These are phyloP conservation scores for Pneumocystis canis DNA, from an alignment of 1,139 yeast genomes.

Conservation along the genomic window DNA sequence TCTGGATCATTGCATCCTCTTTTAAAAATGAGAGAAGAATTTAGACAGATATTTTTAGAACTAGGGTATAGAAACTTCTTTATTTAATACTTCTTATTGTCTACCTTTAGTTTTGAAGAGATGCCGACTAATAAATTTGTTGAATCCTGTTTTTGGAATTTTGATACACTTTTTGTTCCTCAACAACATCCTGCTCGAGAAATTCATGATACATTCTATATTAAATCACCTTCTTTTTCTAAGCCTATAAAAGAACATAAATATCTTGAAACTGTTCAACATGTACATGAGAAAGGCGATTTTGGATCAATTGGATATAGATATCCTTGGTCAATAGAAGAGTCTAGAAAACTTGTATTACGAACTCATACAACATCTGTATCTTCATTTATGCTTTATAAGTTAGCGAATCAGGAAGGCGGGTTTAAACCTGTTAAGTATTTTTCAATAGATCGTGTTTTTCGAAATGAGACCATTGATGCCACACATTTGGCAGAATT, in stretches of 20 bases:
- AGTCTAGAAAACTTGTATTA: conserved; percentile 76
- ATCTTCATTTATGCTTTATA: conserved; percentile 72
- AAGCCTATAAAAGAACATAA: conserved; percentile 32
- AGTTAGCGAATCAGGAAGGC: conserved; percentile 68
- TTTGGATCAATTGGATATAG: conserved; percentile 95
- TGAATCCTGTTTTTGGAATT: conserved; percentile 97
- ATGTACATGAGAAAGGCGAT: conserved; percentile 79
- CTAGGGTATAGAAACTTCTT: conserved; percentile 40
- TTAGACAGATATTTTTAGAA: conserved; percentile 90
- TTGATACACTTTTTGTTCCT: conserved; percentile 88
- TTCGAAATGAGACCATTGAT: conserved; percentile 98
- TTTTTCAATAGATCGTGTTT: conserved; percentile 93
- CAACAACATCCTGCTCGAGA: conserved; percentile 99
- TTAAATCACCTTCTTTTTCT: conserved; percentile 78
- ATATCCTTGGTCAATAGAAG: conserved; percentile 91
- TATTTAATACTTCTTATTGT: neutral
- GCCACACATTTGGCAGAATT: conserved; percentile 99
- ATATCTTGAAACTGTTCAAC: conserved; percentile 63
- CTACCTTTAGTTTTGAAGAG: conserved; percentile 47
- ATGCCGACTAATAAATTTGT: conserved; percentile 98
- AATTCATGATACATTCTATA: conserved; percentile 91
- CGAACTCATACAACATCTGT: conserved; percentile 97
- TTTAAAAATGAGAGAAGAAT: conserved; percentile 91
- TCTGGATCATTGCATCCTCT: conserved; percentile 95
- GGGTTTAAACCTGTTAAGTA: conserved; percentile 58